Base-by-base conservation (phyloP, 306 rosid genomes). In the Senna siamea region DNA sequence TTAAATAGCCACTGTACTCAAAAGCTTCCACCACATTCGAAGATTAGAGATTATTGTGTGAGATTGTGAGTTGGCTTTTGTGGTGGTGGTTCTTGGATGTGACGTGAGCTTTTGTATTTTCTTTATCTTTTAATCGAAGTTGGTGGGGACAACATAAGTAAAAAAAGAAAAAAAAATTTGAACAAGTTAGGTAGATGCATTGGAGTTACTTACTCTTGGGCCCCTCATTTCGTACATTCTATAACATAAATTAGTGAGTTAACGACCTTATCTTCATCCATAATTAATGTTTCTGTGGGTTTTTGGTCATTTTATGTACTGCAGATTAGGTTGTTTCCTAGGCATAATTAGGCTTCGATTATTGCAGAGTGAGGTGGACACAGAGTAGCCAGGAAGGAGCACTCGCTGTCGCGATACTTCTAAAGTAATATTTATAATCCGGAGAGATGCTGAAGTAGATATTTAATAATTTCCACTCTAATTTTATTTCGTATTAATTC, bases 1-100 rank as follows among this genome's bases (percentile, higher is more conserved):
- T 40, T 71, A 55, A 65, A 76, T 23, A 61, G 43, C 48, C 41
- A 40, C 61, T 73, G 77, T 70, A 73, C 73, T 12, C 12, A 23
- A 76, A 74, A 35, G 69, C 37, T 55, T 46, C 19, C 74, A 40
- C 63, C 40, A 20, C 41, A 62, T 64, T 17, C 34, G 48, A 41
- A 41, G 47, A 37, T 37, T 37, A 37, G 22, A 50, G 22, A 50
- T 50, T 59, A 26, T 70, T 18, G 30, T 48, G 30, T 26, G 30
- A 26, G 3, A 64, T 8, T 8, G 35, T 30, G 52, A 7, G 11
- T 60, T 70, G 76, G 78, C 71, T 73, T 66, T 78, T 46, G 83
- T 75, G 80, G 85, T 71, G 79, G 78, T 70, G 81, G 79, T 79
- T 72, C 53, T 10, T n/a, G 55, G 69, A 78, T 40, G 81, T 76